Evolutionary conservation across 2,329 filamentous ascomycete genomes (phyloP), one percentile per base, ranked within the genome.

Genomic region (Clarireedia homoeocarpa): DNA sequence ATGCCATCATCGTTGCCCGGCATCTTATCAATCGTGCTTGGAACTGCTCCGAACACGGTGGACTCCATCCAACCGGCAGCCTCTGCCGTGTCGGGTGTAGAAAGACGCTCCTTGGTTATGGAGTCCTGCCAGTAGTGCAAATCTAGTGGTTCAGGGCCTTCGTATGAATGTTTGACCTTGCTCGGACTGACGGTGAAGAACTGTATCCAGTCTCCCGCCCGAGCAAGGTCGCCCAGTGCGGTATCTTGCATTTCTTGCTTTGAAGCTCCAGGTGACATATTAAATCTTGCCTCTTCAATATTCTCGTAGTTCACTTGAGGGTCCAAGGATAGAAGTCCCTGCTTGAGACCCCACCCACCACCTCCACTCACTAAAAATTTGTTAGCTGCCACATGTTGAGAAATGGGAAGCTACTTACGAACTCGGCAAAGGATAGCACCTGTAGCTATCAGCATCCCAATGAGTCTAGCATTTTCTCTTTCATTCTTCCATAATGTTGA

Each of bases 311-410:
- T 75, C 15, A 74, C 77, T 61, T 89, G 79, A 3, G 89, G 88
- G 65, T 94, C 89, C 4, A 95, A 76, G 5, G 89, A 89, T 3
- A 95, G 73, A 0, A 95, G 73, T 0, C 89, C 89, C 64, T 86
- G 83, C 69, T 92, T 94, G 55, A 80, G 75, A 15, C 89, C 89
- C 89, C 89, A 95, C 20, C 89, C 89, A 44, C 89, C 89, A 47
- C 89, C 89, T 4, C 89, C 89, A 65, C 88, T 91, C 60, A 91
- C 81, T 78, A 75, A 44, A 36, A 3, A 30, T 5, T 24, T 49
- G 53, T 61, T 24, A 40, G 34, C 6, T 23, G 14, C 17, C 51
- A 20, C 12, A 51, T 51, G 15, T 24, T 9, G 12, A 15, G 10
- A 39, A 65, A 45, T 6, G 34, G 27, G 6, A 40, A 24, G 14